Evolutionary conservation across 2,329 filamentous ascomycete species (phyloP), one percentile per base, ranked within the genome.

Genomic region (Pestalotiopsis fici): DNA sequence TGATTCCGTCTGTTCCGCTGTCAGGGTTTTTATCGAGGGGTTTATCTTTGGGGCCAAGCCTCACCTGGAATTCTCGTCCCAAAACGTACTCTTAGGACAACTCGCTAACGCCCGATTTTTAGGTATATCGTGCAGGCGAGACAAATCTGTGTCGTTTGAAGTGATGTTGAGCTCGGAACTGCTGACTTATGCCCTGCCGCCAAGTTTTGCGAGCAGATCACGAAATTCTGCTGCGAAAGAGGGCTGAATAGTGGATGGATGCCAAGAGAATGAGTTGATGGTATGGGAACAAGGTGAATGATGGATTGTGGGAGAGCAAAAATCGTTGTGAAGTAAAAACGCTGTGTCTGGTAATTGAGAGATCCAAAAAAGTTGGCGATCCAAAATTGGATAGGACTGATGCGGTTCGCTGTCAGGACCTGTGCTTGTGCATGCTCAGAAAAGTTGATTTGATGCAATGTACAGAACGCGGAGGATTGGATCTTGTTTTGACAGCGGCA

Each of bases 321-420:
- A 21, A 7, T 18, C 43, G 5, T 3, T 18, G 43, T 21, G 9
- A 50, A 50, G 9, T n/a, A 50, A 50, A 50, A 50, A 50, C 43
- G 43, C 43, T 50, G 43, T 18, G 18, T 50, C n/a, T 50, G 43
- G n/a, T 50, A 50, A 50, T 50, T 7, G 18, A 50, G 43, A 50
- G 43, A 50, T 50, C 43, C 47, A 60, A 60, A 21, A 60, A 60
- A 60, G 57, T n/a, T 37, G 60, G 64, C 25, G 54, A 67, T 64
- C 65, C 65, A 67, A 67, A 67, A 67, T 35, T 37, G 65, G 55
- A 31, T 67, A 67, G 28, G 54, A 59, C 35, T 37, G 61, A 67
- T 67, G 55, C 50, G 25, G 31, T 55, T 64, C 65, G 65, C 65
- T 64, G 65, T 62, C 35, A 18, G 23, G 35, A n/a, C 28, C 18